Conservation (phyloP, 257 asterid genomes). For the Salvia rosmarinus region DNA sequence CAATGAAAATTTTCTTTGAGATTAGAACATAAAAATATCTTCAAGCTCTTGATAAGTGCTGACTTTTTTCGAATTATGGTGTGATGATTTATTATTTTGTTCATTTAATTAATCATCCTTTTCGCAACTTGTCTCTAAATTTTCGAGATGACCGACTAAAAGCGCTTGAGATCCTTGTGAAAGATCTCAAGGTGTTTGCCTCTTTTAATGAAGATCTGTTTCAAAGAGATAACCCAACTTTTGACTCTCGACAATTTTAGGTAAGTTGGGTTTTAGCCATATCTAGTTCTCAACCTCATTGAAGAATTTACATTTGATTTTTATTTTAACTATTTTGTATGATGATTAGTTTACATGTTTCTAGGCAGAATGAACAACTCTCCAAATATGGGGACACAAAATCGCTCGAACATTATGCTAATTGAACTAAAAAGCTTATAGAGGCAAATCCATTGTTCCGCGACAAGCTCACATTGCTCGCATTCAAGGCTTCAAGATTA, state of each 20-base stretch:
- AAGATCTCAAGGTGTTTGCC: slow-evolving; percentile 92
- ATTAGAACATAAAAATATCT: slow-evolving; percentile 94
- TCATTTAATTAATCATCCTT: slow-evolving; percentile 23
- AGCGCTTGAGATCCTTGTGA: slow-evolving; percentile 91
- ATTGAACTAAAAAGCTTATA: slow-evolving; percentile 57
- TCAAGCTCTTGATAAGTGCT: slow-evolving; percentile 92
- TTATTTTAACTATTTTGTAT: no score
- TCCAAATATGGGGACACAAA: slow-evolving; percentile 5
- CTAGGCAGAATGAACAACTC: no score
- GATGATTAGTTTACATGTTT: no score
- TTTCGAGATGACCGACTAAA: slow-evolving; percentile 82
- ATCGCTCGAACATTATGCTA: neutral
- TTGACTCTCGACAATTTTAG: slow-evolving; percentile 10
- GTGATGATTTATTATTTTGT: slow-evolving; percentile 16
- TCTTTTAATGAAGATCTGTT: slow-evolving; percentile 93
- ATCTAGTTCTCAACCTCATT: no score
- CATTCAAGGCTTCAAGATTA: no score
- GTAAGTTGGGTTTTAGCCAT: no score
- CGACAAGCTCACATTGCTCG: no score
- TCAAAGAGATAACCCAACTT: slow-evolving; percentile 87
- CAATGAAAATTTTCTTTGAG: neutral
- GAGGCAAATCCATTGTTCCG: slow-evolving; percentile 93
- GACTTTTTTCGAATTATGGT: slow-evolving; percentile 26
- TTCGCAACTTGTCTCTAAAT: slow-evolving; percentile 11
- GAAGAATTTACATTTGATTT: no score